Conservation (phyloP, 257 asterid genomes). For the Jaltomata sinuosa region DNA sequence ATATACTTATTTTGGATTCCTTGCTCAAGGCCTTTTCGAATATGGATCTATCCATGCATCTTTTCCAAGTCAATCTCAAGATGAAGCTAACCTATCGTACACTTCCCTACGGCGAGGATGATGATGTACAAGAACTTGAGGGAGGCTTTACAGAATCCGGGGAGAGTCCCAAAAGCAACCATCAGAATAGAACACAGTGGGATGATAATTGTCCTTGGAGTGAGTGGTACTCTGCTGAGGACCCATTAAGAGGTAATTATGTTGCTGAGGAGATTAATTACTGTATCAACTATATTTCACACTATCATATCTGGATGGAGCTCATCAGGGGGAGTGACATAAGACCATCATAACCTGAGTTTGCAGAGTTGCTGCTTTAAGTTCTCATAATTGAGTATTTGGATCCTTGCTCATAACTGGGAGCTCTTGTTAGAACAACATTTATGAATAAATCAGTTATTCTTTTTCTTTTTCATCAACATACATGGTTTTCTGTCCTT, state of each 20-base stretch:
- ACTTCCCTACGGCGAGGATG: constrained; percentile 54
- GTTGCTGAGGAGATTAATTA: constrained; percentile 3
- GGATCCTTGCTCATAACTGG: background rate
- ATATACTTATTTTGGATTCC: background rate
- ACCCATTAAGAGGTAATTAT: constrained; percentile 67
- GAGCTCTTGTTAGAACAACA: background rate
- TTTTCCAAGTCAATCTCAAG: constrained; percentile 63
- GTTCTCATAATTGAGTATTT: background rate
- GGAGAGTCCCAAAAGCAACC: constrained; percentile 38
- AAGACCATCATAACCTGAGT: background rate
- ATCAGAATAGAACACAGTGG: constrained; percentile 54
- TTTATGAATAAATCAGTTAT: background rate
- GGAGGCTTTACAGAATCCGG: constrained; percentile 36
- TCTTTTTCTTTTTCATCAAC: background rate
- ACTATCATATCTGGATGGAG: background rate
- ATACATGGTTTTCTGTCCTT: background rate
- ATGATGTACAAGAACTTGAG: constrained; percentile 37
- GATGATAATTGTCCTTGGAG: constrained; percentile 92
- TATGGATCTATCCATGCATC: constrained; percentile 79
- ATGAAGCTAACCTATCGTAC: constrained; percentile 84
- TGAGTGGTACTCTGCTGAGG: constrained; percentile 93
- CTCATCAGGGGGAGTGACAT: background rate
- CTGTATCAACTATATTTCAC: background rate
- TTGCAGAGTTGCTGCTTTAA: background rate
- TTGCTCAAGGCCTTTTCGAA: constrained; percentile 60